phyloP scores from a whole-genome alignment of 2,329 filamentous ascomycete species.

The Colletotrichum theobromicola region DNA sequence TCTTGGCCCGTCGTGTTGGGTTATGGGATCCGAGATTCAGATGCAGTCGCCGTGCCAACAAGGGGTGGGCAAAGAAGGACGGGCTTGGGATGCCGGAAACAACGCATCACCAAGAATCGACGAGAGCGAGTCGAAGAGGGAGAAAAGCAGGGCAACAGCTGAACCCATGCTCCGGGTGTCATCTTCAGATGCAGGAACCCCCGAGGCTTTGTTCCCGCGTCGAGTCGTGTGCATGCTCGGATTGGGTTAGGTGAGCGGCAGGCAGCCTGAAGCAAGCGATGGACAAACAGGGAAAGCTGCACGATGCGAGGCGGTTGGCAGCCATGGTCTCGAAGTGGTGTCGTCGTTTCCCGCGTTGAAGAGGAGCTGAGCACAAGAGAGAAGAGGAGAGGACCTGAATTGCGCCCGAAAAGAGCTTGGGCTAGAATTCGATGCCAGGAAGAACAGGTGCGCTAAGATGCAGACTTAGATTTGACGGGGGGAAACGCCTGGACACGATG shows the following conservation, averaged over 20 bases:
- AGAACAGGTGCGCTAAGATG: neutral
- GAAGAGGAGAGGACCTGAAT: neutral
- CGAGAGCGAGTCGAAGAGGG: neutral
- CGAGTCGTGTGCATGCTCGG: conserved; percentile 2
- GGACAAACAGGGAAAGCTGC: neutral
- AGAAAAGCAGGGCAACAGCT: conserved; percentile 7
- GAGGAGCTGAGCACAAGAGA: neutral
- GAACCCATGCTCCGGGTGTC: conserved; percentile 7
- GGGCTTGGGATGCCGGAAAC: neutral
- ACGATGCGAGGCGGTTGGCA: neutral
- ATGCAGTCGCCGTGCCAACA: conserved; percentile 20
- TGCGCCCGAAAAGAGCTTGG: neutral
- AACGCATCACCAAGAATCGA: conserved; percentile 20
- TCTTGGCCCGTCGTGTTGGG: neutral
- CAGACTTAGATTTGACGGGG: neutral
- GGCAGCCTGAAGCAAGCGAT: conserved; percentile 1
- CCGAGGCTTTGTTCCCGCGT: neutral
- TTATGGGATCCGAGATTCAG: neutral
- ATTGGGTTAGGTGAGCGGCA: conserved; percentile 5
- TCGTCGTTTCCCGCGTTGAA: neutral
- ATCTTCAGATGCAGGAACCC: conserved; percentile 20
- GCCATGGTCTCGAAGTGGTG: neutral
- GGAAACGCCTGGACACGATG: neutral
- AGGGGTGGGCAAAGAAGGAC: neutral
- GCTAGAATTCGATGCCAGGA: neutral